These are phyloP conservation scores for Dryas drummondii DNA, from an alignment of 306 rosid species.

Conservation along the genomic window DNA sequence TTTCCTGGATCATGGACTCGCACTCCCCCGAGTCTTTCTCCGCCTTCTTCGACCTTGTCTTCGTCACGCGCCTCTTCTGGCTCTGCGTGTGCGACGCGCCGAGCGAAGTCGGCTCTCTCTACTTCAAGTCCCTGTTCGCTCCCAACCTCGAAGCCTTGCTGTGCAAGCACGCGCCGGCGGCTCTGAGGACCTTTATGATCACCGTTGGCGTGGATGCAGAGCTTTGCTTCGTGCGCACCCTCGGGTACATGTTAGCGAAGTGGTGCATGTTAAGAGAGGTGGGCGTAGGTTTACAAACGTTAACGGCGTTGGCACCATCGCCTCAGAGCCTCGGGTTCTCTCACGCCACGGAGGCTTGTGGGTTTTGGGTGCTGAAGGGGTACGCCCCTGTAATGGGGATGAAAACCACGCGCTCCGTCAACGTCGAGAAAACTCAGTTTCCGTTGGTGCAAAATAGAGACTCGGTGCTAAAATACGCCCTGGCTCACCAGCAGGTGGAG, in stretches of 20 bases:
- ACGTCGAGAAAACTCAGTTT: slow-evolving; percentile 34
- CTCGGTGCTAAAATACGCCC: slow-evolving; percentile 55
- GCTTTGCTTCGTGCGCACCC: slow-evolving; percentile 82
- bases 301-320: slow-evolving; percentile 27
- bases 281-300: slow-evolving; percentile 54
- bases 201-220: slow-evolving; percentile 77
- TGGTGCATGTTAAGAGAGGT: slow-evolving; percentile 54
- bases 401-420: slow-evolving; percentile 43
- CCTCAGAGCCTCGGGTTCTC: slow-evolving; percentile 44
- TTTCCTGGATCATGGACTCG: slow-evolving; percentile 85
- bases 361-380: slow-evolving; percentile 77
- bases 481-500: slow-evolving; percentile 87
- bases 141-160: slow-evolving; percentile 48
- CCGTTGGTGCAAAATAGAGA: slow-evolving; percentile 52
- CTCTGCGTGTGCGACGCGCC: slow-evolving; percentile 78
- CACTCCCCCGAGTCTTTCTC: slow-evolving; percentile 85
- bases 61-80: slow-evolving; percentile 82
- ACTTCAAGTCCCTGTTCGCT: slow-evolving; percentile 56
- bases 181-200: slow-evolving; percentile 59
- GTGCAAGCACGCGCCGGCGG: slow-evolving; percentile 47
- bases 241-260: slow-evolving; percentile 77
- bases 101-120: slow-evolving; percentile 69
- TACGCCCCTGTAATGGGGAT: slow-evolving; percentile 75
- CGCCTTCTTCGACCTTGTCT: slow-evolving; percentile 66
- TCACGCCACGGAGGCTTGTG: slow-evolving; percentile 70